Base-by-base conservation (phyloP, 2,329 filamentous ascomycete species). In the Cladophialophora immunda region DNA sequence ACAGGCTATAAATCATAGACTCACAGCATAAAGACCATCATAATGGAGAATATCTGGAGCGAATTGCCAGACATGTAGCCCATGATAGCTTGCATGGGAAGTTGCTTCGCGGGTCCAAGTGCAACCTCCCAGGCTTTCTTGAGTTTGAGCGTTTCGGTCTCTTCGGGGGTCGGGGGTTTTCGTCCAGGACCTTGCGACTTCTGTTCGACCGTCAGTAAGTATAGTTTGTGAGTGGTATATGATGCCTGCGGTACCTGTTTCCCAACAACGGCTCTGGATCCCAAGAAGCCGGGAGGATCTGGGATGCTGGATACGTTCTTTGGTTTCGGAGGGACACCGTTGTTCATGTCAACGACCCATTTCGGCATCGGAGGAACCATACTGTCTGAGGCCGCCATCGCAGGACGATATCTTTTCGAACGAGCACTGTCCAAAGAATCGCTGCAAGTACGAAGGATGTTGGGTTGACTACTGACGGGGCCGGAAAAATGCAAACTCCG, bases 31-130 rank as follows among this genome's bases (percentile, higher is more conserved):
- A 94, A 94, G 19, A 98, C 94, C 94, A 98, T 99, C 93, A 98
- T 98, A 81, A 99, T 98, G 81, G 92, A 96, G 84, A 99, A 99
- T 72, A 99, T 98, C 79, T 99, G 95, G 55, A 99, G 87, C 68
- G 92, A 93, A 82, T 98, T 99, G 75, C 95, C 95, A 34, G 94
- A 96, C 95, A 99, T 99, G 86, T 99, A 99, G 93, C 98, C 98
- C 90, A 97, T 97, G 78, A 99, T 94, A 70, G 90, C 94, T 65
- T 96, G 98, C 95, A 99, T 99, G 66, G 95, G 95, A 55, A 99
- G 85, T 77, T 91, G 90, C 83, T 99, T 99, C 69, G 95, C 90
- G 0, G 95, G 95, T 1, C 91, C 94, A 56, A 99, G 88, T 50
- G 95, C 94, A 53, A 99, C 87, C 80, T 99, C 95, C 95, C 95